Evolutionary conservation across 1,139 yeast genomes (phyloP).

Genomic region (Lodderomyces oxycetoniae): DNA sequence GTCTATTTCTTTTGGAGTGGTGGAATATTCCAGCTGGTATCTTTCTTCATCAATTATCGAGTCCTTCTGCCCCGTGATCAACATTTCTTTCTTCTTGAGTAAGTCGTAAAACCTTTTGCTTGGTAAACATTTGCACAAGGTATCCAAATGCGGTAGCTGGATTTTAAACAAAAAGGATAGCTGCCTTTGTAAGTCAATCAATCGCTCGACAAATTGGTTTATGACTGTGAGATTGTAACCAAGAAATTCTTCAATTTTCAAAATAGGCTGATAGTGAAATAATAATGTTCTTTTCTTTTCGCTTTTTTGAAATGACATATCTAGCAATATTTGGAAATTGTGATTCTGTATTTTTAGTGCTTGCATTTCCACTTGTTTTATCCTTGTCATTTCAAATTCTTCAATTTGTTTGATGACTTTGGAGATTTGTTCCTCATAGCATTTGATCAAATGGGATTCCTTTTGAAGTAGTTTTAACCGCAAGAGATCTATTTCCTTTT

Average conservation of each 20-base stretch:
- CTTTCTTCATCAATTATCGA: background rate
- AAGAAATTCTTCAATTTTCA: slow-evolving; percentile 27
- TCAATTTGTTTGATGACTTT: slow-evolving; percentile 7
- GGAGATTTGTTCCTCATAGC: slow-evolving; percentile 10
- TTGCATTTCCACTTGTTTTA: slow-evolving; percentile 28
- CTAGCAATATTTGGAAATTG: slow-evolving; percentile 26
- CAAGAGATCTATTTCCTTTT: slow-evolving; percentile 6
- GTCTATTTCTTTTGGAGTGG: slow-evolving; percentile 3
- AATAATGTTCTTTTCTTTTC: slow-evolving; percentile 13
- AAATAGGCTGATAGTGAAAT: slow-evolving; percentile 27
- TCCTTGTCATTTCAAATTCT: slow-evolving; percentile 20
- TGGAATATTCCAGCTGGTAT: slow-evolving; percentile 2
- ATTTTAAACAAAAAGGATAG: slow-evolving; percentile 24
- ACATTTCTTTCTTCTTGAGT: slow-evolving; percentile 32
- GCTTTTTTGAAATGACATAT: slow-evolving; percentile 18
- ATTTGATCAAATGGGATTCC: slow-evolving; percentile 12
- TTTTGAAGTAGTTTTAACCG: slow-evolving; percentile 9
- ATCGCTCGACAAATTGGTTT: slow-evolving; percentile 39
- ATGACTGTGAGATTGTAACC: slow-evolving; percentile 27
- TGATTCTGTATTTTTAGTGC: slow-evolving; percentile 22
- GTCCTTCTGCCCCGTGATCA: slow-evolving; percentile 20
- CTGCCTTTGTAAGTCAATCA: slow-evolving; percentile 32
- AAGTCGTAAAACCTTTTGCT: slow-evolving; percentile 32
- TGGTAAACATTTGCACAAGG: slow-evolving; percentile 29
- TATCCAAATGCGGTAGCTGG: slow-evolving; percentile 33